A percentile compares a stretch with the other conserved stretches of the same genome.
Evolutionary conservation across 1,139 yeast species (phyloP).

Genomic region (Geotrichum citri-aurantii): DNA sequence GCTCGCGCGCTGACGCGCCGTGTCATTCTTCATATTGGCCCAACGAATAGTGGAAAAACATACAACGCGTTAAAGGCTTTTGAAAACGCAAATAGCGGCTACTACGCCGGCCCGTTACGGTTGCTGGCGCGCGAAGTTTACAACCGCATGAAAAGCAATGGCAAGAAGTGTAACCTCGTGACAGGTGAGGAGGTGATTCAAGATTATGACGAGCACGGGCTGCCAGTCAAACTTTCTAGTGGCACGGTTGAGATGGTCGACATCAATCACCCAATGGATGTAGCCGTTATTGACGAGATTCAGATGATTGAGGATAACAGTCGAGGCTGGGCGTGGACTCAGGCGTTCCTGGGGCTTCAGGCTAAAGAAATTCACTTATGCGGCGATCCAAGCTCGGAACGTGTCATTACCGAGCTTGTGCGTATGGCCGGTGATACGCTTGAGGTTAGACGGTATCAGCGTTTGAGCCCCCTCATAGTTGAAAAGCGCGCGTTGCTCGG

Average conservation of each 20-base stretch:
- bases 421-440: slow-evolving; percentile 74
- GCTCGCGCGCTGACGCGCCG: slow-evolving; percentile 78
- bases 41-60: slow-evolving; percentile 97
- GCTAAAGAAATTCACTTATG: slow-evolving; percentile 87
- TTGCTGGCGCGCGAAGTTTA: slow-evolving; percentile 86
- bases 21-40: slow-evolving; percentile 88
- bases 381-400: slow-evolving; percentile 83
- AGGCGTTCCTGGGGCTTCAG: slow-evolving; percentile 78
- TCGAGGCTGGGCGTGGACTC: slow-evolving; percentile 95
- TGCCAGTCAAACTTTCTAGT: slow-evolving; percentile 64
- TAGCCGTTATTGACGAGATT: slow-evolving; percentile 90
- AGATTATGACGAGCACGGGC: slow-evolving; percentile 57
- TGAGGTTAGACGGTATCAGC: slow-evolving; percentile 57
- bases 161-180: slow-evolving; percentile 68
- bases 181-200: slow-evolving; percentile 92
- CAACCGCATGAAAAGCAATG: slow-evolving; percentile 65
- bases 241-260: slow-evolving; percentile 96
- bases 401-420: slow-evolving; percentile 53
- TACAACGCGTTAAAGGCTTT: slow-evolving; percentile 70
- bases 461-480: slow-evolving; percentile 68
- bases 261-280: slow-evolving; percentile 59
- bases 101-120: slow-evolving; percentile 91
- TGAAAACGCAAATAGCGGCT: slow-evolving; percentile 68
- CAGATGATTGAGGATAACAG: slow-evolving; percentile 82
- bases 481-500: slow-evolving; percentile 40